Conservation (phyloP, 2,329 filamentous ascomycete genomes). For the Stagonosporopsis chrysanthemi region DNA sequence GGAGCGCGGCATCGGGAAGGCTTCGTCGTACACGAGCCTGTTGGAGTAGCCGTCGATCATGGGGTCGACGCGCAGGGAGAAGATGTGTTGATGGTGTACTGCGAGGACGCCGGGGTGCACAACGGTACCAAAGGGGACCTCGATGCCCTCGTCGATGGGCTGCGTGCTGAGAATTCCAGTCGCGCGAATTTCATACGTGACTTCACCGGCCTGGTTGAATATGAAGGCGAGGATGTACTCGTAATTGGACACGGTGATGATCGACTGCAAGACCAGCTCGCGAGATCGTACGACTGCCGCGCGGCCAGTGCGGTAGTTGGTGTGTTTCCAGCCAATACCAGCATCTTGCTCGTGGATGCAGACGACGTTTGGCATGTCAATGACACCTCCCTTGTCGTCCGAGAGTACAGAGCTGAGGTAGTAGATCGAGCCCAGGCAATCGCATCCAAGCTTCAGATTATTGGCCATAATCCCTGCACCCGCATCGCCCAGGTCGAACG, state of each 20-base stretch:
- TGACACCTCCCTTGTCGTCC: slow-evolving; percentile 65
- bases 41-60: slow-evolving; percentile 57
- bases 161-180: slow-evolving; percentile 73
- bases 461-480: slow-evolving; percentile 73
- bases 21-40: slow-evolving; percentile 60
- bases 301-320: slow-evolving; percentile 71
- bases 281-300: slow-evolving; percentile 69
- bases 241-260: slow-evolving; percentile 76
- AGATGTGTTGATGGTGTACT: slow-evolving; percentile 78
- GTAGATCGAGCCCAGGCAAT: slow-evolving; percentile 74
- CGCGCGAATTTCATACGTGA: slow-evolving; percentile 72
- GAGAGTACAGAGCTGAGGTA: slow-evolving; percentile 68
- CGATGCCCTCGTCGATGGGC: slow-evolving; percentile 70
- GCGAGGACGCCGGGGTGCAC: slow-evolving; percentile 75
- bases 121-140: slow-evolving; percentile 71
- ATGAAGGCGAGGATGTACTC: slow-evolving; percentile 77
- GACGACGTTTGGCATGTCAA: slow-evolving; percentile 70
- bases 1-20: slow-evolving; percentile 65
- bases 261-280: slow-evolving; percentile 72
- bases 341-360: slow-evolving; percentile 76
- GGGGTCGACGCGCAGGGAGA: slow-evolving; percentile 61
- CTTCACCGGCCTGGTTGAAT: slow-evolving; percentile 73
- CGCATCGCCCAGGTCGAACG: slow-evolving; percentile 74
- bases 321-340: slow-evolving; percentile 75
- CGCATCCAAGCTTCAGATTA: slow-evolving; percentile 73